Percentiles rank a stretch among this genome's conserved stretches.
Conservation (phyloP, 192 early-diverging fungal genomes). For the Dimargaris cristalligena region DNA sequence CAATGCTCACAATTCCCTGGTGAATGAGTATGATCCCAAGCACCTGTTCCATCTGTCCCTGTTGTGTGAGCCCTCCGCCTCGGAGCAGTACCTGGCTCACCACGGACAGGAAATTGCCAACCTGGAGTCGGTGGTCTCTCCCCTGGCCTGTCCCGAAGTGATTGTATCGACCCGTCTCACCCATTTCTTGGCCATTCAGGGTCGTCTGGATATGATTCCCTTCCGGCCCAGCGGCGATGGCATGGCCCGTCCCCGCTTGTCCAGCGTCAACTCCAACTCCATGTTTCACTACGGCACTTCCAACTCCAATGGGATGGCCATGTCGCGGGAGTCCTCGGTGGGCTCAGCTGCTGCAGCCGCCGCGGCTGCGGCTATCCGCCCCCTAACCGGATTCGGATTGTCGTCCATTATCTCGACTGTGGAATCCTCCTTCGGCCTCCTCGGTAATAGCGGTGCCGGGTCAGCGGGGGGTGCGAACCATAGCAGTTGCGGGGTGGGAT, state of each 20-base stretch:
- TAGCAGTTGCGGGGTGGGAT: too few relatives aligned
- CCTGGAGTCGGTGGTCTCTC: constrained; percentile 17
- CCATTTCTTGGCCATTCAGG: constrained; percentile 3
- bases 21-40: constrained; percentile 24
- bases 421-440: constrained; percentile 4
- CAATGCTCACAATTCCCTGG: not conserved
- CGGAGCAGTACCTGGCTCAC: constrained; percentile 26
- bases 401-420: constrained; percentile 4
- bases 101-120: not conserved
- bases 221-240: not conserved
- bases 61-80: constrained; percentile 26
- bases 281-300: too few relatives aligned
- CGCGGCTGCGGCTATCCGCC: constrained; percentile 9
- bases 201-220: not conserved
- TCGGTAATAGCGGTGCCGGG: not conserved
- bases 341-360: constrained; percentile 8
- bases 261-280: too few relatives aligned
- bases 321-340: too few relatives aligned
- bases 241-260: not conserved
- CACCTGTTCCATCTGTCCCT: constrained; percentile 25
- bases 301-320: too few relatives aligned
- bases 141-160: constrained; percentile 30
- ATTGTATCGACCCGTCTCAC: constrained; percentile 20
- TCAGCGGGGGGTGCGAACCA: too few relatives aligned
- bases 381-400: constrained; percentile 9